Evolutionary conservation across 495 filamentous ascomycete species (phyloP), one percentile per base, ranked within the genome.

Genomic region (Pseudevernia furfuracea): DNA sequence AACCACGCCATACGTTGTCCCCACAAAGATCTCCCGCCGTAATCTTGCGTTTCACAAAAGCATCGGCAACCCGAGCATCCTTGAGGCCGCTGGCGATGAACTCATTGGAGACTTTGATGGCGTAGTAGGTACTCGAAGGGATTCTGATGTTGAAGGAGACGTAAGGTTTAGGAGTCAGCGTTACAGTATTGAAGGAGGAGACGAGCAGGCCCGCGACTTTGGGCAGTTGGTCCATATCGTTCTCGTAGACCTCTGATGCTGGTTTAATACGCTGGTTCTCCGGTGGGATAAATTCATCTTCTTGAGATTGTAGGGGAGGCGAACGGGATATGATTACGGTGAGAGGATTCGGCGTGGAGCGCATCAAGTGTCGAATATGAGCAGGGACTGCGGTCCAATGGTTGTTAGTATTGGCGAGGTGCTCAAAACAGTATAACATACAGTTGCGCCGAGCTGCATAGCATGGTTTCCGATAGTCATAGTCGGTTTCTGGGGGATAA

Each of bases 151-250:
- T 96, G 82, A 96, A 92, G 41, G 86, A 86, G 43, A 94, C 80
- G 34, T 87, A 78, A 0, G 91, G 89, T 6, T 76, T 68, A 0
- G 90, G 90, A 17, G 70, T 63, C 1, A 94, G 77, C 0, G 86
- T 82, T 32, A 96, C 81, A 1, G 89, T 90, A 25, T 83, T 91
- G 77, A 96, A 88, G 17, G 89, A 92, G 25, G 91, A 95, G 67
- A 93, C 85, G 32, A 89, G 91, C 79, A 94, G 87, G 60, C 84
- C 91, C 32, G 60, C 59, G 28, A 68, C 70, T 59, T 63, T 57
- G 46, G 72, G 66, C 11, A 74, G 73, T 60, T 74, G 76, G 65
- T 73, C 67, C 39, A 87, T 5, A 14, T 19, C 2, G 14, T 28
- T 30, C 8, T 25, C 55, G 21, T 23, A n/a, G 8, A 30, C 15